Evolutionary conservation across 2,329 filamentous ascomycete species (phyloP).

Genomic region (Amauroascus verrucosus): DNA sequence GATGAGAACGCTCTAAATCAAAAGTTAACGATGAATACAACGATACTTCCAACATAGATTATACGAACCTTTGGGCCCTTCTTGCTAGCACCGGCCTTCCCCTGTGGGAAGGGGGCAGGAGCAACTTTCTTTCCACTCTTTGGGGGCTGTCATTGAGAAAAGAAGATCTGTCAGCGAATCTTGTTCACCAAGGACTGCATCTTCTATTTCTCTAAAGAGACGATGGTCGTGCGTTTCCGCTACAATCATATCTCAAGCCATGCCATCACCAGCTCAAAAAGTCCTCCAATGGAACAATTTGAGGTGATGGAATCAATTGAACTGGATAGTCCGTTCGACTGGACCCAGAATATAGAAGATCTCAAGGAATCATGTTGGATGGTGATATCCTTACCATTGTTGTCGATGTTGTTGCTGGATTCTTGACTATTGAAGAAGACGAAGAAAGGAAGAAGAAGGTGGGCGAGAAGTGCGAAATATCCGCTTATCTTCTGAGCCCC

Average conservation of each 20-base stretch:
- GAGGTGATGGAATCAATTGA: constrained; percentile 32
- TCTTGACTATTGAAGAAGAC: constrained; percentile 34
- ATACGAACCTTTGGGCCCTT: constrained; percentile 78
- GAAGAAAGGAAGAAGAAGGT: constrained; percentile 19
- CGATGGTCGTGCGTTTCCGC: constrained; percentile 45
- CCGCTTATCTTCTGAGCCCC: background rate
- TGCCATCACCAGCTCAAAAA: constrained; percentile 31
- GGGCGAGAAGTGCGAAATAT: constrained; percentile 1
- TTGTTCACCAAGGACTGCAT: constrained; percentile 62
- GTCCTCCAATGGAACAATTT: constrained; percentile 15
- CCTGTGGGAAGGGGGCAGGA: constrained; percentile 88
- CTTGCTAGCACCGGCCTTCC: constrained; percentile 77
- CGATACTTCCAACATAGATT: constrained; percentile 3
- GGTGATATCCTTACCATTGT: constrained; percentile 52
- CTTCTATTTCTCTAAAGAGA: constrained; percentile 93
- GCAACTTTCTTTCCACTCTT: constrained; percentile 97
- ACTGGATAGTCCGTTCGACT: constrained; percentile 18
- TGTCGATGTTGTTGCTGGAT: constrained; percentile 44
- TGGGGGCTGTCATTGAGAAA: constrained; percentile 99
- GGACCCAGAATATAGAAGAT: constrained; percentile 9
- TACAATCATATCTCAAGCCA: constrained; percentile 44
- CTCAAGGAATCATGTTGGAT: constrained; percentile 29
- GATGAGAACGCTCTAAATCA: constrained; percentile 83
- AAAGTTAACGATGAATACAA: constrained; percentile 11
- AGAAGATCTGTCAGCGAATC: constrained; percentile 92